Percentiles rank a stretch among this genome's conserved stretches.
phyloP scores from a whole-genome alignment of 371 early-diverging fungal genomes.

The Mortierella sp. region DNA sequence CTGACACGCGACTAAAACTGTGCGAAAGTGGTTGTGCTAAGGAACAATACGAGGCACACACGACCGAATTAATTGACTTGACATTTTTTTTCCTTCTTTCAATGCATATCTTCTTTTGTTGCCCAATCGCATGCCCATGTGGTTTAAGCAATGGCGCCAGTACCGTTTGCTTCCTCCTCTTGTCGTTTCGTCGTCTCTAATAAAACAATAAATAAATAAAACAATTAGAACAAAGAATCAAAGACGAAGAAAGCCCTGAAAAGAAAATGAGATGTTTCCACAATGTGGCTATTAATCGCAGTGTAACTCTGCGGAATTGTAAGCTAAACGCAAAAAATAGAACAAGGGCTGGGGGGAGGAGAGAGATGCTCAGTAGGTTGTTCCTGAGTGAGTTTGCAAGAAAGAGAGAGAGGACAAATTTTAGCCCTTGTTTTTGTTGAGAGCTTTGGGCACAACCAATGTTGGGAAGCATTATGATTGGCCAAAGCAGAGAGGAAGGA shows the following conservation, averaged over 20 bases:
- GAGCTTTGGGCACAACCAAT: not conserved
- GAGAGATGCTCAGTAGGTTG: not conserved
- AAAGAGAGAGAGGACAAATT: not conserved
- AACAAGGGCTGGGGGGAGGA: not conserved
- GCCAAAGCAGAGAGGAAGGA: not conserved
- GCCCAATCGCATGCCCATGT: constrained; percentile 34
- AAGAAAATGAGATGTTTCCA: not conserved
- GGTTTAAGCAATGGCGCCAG: constrained; percentile 17
- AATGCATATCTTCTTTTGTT: not conserved
- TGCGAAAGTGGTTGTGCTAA: not conserved
- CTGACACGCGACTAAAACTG: not conserved
- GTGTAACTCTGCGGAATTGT: not conserved
- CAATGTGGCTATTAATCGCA: not conserved
- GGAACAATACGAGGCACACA: not conserved
- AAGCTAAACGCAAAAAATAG: not conserved
- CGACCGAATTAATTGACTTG: not conserved
- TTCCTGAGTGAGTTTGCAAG: not conserved
- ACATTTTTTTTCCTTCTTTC: not conserved
- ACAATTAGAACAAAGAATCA: not conserved
- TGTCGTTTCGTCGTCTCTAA: not conserved
- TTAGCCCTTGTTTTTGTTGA: not conserved
- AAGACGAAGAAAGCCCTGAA: too few species aligned
- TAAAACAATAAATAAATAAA: not conserved
- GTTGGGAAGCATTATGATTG: constrained; percentile 7
- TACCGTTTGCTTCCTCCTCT: not conserved